A percentile compares a stretch with the other conserved stretches of the same genome.
Conservation (phyloP, 2,329 filamentous ascomycete species). For the Verticillium zaregamsianum region DNA sequence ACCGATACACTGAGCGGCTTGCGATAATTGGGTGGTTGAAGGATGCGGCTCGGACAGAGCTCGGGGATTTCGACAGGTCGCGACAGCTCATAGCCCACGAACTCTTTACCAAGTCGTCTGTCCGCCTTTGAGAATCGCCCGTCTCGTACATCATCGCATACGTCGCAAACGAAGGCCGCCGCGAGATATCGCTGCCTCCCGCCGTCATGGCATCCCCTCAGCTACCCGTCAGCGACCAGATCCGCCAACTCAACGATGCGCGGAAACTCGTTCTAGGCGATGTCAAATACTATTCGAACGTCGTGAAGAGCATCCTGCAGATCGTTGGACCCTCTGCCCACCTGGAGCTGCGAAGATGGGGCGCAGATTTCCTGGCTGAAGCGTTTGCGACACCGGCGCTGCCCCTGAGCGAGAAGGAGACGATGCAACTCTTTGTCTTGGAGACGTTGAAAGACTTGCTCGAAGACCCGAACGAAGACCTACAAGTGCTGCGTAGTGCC, state of each 20-base stretch:
- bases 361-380: conserved; percentile 91
- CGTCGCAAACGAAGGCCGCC: neutral
- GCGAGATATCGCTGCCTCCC: neutral
- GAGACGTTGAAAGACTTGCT: conserved; percentile 69
- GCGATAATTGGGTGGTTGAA: conserved; percentile 1
- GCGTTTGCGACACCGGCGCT: conserved; percentile 91
- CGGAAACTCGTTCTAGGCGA: conserved; percentile 86
- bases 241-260: conserved; percentile 84
- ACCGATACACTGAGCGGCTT: neutral
- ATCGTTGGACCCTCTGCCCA: conserved; percentile 74
- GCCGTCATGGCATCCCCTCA: conserved; percentile 45
- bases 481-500: conserved; percentile 75
- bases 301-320: conserved; percentile 88
- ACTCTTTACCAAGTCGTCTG: conserved; percentile 1
- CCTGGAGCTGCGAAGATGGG: conserved; percentile 89
- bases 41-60: conserved; percentile 12
- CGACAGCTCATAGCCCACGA: conserved; percentile 10
- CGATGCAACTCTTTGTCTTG: conserved; percentile 71
- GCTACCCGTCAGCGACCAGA: conserved; percentile 66
- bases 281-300: conserved; percentile 82
- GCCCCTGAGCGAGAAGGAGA: conserved; percentile 72
- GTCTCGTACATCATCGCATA: neutral
- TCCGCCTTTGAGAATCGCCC: neutral
- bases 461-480: conserved; percentile 70
- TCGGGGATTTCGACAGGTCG: conserved; percentile 12